A percentile compares a stretch with the other conserved stretches of the same genome.
Evolutionary conservation across 768 basidiomycete species (phyloP).

Genomic region (Pleurotus ostreatus): DNA sequence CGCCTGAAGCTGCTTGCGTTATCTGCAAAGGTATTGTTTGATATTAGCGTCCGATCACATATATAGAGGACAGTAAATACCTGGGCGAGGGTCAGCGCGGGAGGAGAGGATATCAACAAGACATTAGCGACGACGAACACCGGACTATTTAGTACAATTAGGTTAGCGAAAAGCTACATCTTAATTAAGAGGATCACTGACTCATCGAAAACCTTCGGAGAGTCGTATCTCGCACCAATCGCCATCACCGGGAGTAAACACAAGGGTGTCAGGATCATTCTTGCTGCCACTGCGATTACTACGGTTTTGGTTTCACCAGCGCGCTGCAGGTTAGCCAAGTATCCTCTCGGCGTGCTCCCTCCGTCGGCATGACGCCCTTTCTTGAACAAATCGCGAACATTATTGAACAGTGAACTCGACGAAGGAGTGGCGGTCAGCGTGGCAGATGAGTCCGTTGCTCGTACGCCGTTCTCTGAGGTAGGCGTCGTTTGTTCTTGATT

Average conservation of each 20-base stretch:
- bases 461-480: constrained; percentile 1
- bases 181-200: constrained; percentile 34
- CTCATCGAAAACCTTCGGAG: constrained; percentile 71
- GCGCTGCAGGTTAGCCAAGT: constrained; percentile 8
- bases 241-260: constrained; percentile 76
- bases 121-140: constrained; percentile 86
- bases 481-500: constrained; percentile 20
- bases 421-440: constrained; percentile 26
- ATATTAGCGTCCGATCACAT: neutral
- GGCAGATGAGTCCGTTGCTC: constrained; percentile 18
- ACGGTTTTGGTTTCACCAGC: constrained; percentile 82
- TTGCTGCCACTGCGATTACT: constrained; percentile 70
- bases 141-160: constrained; percentile 45
- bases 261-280: constrained; percentile 86
- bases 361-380: constrained; percentile 21
- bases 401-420: constrained; percentile 17
- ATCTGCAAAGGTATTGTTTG: constrained; percentile 39
- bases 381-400: constrained; percentile 39
- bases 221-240: constrained; percentile 51
- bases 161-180: neutral
- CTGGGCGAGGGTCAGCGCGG: constrained; percentile 56
- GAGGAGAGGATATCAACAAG: constrained; percentile 78
- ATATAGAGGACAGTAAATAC: constrained; percentile 27
- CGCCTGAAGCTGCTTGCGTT: constrained; percentile 78
- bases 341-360: constrained; percentile 10